Base-by-base conservation (phyloP, 2,329 filamentous ascomycete genomes). In the Cladophialophora carrionii region DNA sequence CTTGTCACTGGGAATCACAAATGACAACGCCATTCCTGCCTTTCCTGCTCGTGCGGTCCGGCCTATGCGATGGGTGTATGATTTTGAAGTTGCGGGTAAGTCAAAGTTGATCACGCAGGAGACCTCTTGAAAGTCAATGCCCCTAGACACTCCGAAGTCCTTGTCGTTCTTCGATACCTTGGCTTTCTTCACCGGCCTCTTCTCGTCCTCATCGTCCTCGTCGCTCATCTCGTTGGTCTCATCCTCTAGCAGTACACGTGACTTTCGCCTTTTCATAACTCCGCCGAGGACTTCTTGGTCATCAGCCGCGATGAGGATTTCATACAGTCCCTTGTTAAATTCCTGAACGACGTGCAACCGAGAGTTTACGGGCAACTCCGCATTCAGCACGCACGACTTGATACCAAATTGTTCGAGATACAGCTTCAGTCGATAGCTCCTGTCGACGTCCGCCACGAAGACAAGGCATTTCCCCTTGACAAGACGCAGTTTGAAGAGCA, bases 331-430 rank as follows among this genome's bases (percentile, higher is more conserved):
- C 78, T 91, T 90, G 81, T 98, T 99, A 80, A 99, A 99, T 76
- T 98, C 92, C 73, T 98, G 90, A 2, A 99, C 94, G 1, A 96
- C 92, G 75, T 99, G 94, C 46, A 97, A 87, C 65, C 95, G 85
- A 1, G 91, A 95, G 74, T 97, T 97, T 70, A 98, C 88, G 0
- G 95, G 95, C 41, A 99, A 80, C 75, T 99, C 94, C 0, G 92
- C 95, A 79, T 99, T 99, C 48, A 99, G 81, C 31, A 97, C 91
- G 77, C 91, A 96, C 73, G 91, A 94, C 75, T 92, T 90, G 74
- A 97, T 94, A 54, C 92, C 93, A 74, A 99, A 99, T 75, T 99
- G 95, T 78, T 99, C 95, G 59, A 99, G 85, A 75, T 95, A 99
- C 7, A 99, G 84, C 78, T 97, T 97, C 26, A 99, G 80, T 41